Evolutionary conservation across 441 rosid species (phyloP), one percentile per base, ranked within the genome.

Genomic region (Dalechampia spathulata): DNA sequence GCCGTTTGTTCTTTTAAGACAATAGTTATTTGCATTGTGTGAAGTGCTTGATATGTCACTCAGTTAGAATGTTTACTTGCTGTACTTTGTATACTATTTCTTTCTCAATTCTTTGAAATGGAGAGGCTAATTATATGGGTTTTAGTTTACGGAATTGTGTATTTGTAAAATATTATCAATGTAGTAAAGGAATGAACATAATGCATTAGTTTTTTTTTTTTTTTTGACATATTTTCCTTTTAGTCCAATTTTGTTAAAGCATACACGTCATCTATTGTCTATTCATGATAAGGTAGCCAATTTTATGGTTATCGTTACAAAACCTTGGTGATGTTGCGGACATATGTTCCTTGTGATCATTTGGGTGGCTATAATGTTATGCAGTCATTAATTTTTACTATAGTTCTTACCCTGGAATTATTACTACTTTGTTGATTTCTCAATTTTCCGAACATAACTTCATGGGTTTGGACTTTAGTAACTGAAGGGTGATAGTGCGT

Each of bases 401-500:
- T n/a, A 17, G 6, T 48, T 16, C 49, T 7, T 8, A n/a, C 6
- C 11, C 56, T 32, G 13, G 43, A n/a, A 40, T 17, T 54, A 14
- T 34, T 38, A 21, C 22, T 38, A 28, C 21, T 22, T 19, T 20
- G 48, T 22, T 22, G 8, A 30, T 39, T n/a, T 43, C 20, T 38
- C 32, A 3, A 55, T 15, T 42, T 40, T 3, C 40, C 21, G 21
- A 16, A 25, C 25, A 42, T 42, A 47, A 56, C 62, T 21, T 25
- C 37, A 43, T 55, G 49, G 19, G 37, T 43, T 22, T 43, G 32
- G 45, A 40, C 47, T 43, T 61, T 15, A 30, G 40, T 54, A n/a
- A n/a, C n/a, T n/a, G n/a, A n/a, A n/a, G n/a, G 13, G 37, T 26
- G 34, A 7, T 42, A 15, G 60, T 70, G 16, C 26, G 58, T 16